A percentile compares a stretch with the other conserved stretches of the same genome.
Conservation (phyloP, 2,329 filamentous ascomycete species). For the Rutstroemia sydowiana region DNA sequence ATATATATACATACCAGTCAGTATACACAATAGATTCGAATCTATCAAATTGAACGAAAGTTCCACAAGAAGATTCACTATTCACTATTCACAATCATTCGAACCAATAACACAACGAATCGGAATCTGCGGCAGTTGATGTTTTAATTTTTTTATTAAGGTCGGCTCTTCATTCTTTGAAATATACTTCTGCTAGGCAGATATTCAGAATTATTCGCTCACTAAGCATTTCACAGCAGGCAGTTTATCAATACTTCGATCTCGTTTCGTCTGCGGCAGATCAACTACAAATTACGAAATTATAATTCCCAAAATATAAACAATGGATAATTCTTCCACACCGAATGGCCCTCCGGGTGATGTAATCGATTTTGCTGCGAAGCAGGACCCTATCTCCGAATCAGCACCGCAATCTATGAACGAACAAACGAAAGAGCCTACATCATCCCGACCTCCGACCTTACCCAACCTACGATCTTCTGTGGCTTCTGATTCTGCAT, state of each 20-base stretch:
- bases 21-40: too few relatives aligned
- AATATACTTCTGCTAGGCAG: neutral
- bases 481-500: conserved; percentile 42
- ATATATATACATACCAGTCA: too few relatives aligned
- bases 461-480: conserved; percentile 52
- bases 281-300: conserved; percentile 3
- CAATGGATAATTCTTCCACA: conserved; percentile 1
- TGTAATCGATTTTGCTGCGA: conserved; percentile 19
- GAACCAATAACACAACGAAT: too few relatives aligned
- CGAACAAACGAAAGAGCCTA: conserved; percentile 12
- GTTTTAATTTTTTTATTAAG: neutral
- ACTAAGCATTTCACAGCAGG: conserved; percentile 2
- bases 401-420: conserved; percentile 13
- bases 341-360: conserved; percentile 14
- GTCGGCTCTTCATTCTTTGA: neutral
- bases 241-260: neutral
- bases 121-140: neutral
- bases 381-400: neutral
- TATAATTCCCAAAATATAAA: neutral
- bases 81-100: too few relatives aligned
- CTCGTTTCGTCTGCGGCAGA: neutral
- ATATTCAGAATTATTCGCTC: neutral
- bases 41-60: too few relatives aligned
- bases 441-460: conserved; percentile 36
- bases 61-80: too few relatives aligned